Evolutionary conservation across 2,329 filamentous ascomycete species (phyloP), one percentile per base, ranked within the genome.

Genomic region (Fusarium siculi): DNA sequence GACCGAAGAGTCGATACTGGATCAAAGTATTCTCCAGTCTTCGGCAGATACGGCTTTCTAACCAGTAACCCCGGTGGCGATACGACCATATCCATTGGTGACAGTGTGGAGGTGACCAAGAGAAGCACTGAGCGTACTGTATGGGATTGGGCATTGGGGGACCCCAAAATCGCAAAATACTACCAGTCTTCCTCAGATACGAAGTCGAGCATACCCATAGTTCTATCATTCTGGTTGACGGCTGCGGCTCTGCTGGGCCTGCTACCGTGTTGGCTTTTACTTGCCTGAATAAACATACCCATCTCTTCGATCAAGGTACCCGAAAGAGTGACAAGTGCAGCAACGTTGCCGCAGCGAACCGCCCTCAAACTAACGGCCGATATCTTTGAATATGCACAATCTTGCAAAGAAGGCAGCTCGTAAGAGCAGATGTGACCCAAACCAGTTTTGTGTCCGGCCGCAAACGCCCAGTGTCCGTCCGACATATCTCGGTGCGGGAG

Each of bases 1-100:
- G 91, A 94, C 80, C 86, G 93, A 25, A 86, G 92, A 63, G 91
- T 95, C 11, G 93, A 95, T 77, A 72, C 79, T n/a, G 93, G 93
- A 0, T 84, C 84, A 39, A 92, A 89, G 78, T 93, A 89, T 79
- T 88, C 87, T 66, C 92, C 93, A 18, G 85, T 93, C 14, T 95
- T 95, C 84, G 93, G 93, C 15, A 85, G 92, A 49, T 94, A 94
- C 81, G 91, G 87, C 1, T 94, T 93, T 78, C 80, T 92, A 10
- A 74, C 72, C 25, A 70, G 75, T 18, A 67, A 62, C 14, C 50
- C 72, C 16, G 72, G 70, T 12, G 74, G 76, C 25, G 72, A 80
- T 21, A 76, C 77, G 11, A 50, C 32, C 14, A 63, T 77, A 42
- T 67, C 70, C 15, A 60, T 74, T 16, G 75, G 90, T 4, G 87